Conservation (phyloP, 1,284 basidiomycete genomes). For the Pascua sp. region DNA sequence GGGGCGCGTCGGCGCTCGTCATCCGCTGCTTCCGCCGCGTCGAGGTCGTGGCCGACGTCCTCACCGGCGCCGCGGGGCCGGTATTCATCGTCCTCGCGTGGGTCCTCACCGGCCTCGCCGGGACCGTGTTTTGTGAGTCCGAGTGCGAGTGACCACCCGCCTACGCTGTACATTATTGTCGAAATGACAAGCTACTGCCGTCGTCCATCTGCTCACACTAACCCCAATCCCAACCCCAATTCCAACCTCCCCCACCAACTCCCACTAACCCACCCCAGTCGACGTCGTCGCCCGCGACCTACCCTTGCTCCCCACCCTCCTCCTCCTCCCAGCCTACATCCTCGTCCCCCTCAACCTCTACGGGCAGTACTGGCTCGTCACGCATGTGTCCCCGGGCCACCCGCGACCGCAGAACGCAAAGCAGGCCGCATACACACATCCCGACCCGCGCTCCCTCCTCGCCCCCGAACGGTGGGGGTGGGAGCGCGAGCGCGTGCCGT, state of each 20-base stretch:
- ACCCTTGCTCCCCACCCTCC: conserved; percentile 53
- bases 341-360: conserved; percentile 74
- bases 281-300: conserved; percentile 62
- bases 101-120: conserved; percentile 64
- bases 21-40: conserved; percentile 81
- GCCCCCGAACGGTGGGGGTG: conserved; percentile 33
- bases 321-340: conserved; percentile 62
- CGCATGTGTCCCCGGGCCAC: conserved; percentile 71
- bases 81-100: conserved; percentile 78
- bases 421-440: conserved; percentile 30
- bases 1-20: conserved; percentile 53
- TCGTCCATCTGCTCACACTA: too few species aligned
- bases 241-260: too few species aligned
- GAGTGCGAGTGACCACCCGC: background rate
- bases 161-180: background rate
- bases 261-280: conserved; percentile 53
- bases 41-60: conserved; percentile 69
- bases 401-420: conserved; percentile 41
- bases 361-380: conserved; percentile 78
- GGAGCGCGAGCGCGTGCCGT: background rate
- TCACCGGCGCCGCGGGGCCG: conserved; percentile 87
- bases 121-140: conserved; percentile 73
- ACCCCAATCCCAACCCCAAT: too few species aligned
- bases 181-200: background rate
- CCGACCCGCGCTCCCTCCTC: conserved; percentile 22